Base-by-base conservation (phyloP, 202 grass and related monocot genomes). In the Cymbopogon flexuosus region DNA sequence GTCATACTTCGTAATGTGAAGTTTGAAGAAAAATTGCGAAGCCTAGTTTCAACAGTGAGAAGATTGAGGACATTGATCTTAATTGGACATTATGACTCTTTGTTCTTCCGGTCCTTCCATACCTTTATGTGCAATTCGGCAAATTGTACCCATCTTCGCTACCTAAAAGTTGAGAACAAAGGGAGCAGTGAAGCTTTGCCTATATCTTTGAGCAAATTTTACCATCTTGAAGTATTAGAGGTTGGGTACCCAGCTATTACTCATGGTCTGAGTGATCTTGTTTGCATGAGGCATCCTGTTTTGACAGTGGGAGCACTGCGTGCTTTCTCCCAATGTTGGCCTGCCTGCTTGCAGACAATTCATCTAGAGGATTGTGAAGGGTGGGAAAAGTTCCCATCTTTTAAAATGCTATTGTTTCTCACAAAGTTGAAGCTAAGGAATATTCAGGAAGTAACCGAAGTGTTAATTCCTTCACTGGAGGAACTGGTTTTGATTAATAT, bases 381-480 rank as follows among this genome's bases (percentile, higher is more conserved):
- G 10, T 83, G 60, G 73, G 0, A 36, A 40, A 30, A 1, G 16
- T 69, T 86, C 49, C 51, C 58, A 21, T 68, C 21, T 70, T 18
- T 88, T 1, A 34, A 43, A 68, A 54, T 15, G 5, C 41, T 88
- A 19, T 40, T 19, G 0, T 51, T 51, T 30, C 73, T 91, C 2
- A 43, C 0, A n/a, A 86, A 72, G 10, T 29, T 93, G 2, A 24
- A 8, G 18, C 14, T 93, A 27, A 63, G 5, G 0, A 62, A 35
- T 5, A 65, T 93, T 54, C 0, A 0, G 1, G 10, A 68, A 8
- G 12, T 86, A 35, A 71, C 1, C 31, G 41, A 75, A 52, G 9
- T 91, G 1, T 65, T 19, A 40, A 3, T 91, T 68, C 86, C 82
- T 22, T 59, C 33, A 2, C 39, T 91, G 29, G 86, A 86, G 49